Evolutionary conservation across 2,329 filamentous ascomycete species (phyloP).

Genomic region (Pezicula carpinea): DNA sequence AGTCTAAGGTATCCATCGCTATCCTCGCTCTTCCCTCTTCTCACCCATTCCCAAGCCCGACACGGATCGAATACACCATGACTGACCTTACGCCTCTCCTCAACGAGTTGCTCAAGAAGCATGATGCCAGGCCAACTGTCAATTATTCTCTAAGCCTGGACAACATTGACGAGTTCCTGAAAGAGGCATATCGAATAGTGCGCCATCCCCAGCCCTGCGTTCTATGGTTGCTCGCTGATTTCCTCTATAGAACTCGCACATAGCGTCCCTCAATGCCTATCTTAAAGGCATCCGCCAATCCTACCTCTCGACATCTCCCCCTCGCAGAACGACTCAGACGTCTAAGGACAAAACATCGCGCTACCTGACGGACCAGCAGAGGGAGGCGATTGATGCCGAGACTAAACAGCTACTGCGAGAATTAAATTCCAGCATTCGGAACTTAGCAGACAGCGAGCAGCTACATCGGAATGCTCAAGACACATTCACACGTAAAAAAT

Average conservation of each 20-base stretch:
- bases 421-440: slow-evolving; percentile 75
- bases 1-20: neutral
- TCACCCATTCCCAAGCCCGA: neutral
- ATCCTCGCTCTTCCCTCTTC: neutral
- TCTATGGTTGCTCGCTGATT: slow-evolving; percentile 14
- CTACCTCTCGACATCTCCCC: slow-evolving; percentile 79
- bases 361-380: slow-evolving; percentile 68
- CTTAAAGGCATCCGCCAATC: slow-evolving; percentile 80
- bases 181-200: slow-evolving; percentile 92
- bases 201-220: slow-evolving; percentile 24
- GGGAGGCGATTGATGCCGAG: slow-evolving; percentile 81
- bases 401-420: slow-evolving; percentile 82
- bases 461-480: slow-evolving; percentile 73
- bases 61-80: slow-evolving; percentile 31
- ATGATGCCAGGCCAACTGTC: slow-evolving; percentile 45
- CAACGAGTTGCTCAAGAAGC: slow-evolving; percentile 61
- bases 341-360: slow-evolving; percentile 25
- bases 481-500: slow-evolving; percentile 67
- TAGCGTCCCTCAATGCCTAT: slow-evolving; percentile 72
- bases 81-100: slow-evolving; percentile 64
- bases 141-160: slow-evolving; percentile 32
- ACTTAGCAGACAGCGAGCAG: slow-evolving; percentile 76
- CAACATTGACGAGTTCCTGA: slow-evolving; percentile 78
- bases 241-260: slow-evolving; percentile 69
- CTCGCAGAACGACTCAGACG: slow-evolving; percentile 37